Evolutionary conservation across 257 asterid species (phyloP).

Genomic region (Leonotis leonurus): DNA sequence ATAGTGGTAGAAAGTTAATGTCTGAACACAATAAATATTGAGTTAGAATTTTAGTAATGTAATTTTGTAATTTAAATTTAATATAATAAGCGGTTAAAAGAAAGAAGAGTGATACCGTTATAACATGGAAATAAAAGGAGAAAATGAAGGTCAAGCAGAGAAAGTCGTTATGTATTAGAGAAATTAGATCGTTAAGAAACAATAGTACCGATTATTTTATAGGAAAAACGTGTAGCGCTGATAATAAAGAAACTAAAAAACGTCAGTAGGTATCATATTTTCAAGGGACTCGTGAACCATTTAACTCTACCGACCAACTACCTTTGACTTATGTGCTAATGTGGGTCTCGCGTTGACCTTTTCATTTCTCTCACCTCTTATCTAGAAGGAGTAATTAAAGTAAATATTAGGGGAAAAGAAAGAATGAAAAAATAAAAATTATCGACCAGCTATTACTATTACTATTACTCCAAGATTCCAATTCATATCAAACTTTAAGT

Average conservation of each 20-base stretch:
- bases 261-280: neutral
- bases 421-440: no score
- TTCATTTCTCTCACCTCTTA: neutral
- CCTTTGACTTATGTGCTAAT: neutral
- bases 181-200: neutral
- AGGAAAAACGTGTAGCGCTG: neutral
- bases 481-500: no score
- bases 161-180: neutral
- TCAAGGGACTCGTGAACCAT: constrained; percentile 10
- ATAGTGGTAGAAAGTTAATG: no score
- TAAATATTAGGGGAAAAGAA: neutral
- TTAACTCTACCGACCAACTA: constrained; percentile 14
- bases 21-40: no score
- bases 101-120: no score
- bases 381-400: neutral
- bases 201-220: neutral
- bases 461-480: no score
- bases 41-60: no score
- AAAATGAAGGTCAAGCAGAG: neutral
- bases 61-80: no score
- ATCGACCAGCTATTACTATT: no score
- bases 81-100: no score
- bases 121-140: neutral
- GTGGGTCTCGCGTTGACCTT: constrained; percentile 3
- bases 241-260: neutral